These are phyloP conservation scores for Ceratonia siliqua DNA, from an alignment of 306 rosid genomes.

Conservation along the genomic window DNA sequence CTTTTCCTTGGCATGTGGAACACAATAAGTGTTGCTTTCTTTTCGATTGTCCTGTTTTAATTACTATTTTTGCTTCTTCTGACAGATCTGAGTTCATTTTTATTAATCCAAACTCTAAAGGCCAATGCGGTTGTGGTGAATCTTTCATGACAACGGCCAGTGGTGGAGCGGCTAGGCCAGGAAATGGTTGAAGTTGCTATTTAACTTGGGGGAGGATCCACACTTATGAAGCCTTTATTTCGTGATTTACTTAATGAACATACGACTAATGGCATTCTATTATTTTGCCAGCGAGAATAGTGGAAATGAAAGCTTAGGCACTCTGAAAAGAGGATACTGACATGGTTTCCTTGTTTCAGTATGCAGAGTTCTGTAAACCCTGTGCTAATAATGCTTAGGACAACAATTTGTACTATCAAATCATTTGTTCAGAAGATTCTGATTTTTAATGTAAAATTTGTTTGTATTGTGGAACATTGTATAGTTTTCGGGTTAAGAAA, in stretches of 20 bases:
- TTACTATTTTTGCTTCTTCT: background rate
- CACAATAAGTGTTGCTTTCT: background rate
- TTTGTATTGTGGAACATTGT: conserved; percentile 28
- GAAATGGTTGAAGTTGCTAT: conserved; percentile 35
- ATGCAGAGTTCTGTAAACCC: conserved; percentile 24
- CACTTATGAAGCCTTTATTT: conserved; percentile 22
- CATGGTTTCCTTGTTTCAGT: conserved; percentile 16
- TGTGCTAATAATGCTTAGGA: conserved; percentile 31
- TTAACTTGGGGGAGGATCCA: conserved; percentile 16
- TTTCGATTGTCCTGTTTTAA: background rate
- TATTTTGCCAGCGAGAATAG: conserved; percentile 16
- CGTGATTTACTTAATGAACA: conserved; percentile 6
- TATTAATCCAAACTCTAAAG: conserved; percentile 93
- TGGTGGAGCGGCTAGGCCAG: conserved; percentile 50
- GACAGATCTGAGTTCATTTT: conserved; percentile 89
- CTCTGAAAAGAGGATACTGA: conserved; percentile 8
- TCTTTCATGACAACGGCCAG: conserved; percentile 76
- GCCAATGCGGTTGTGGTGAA: conserved; percentile 97
- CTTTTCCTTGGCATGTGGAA: background rate
- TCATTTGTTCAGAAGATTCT: conserved; percentile 26
- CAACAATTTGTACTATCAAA: conserved; percentile 32
- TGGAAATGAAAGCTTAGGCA: conserved; percentile 23
- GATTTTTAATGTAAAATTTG: conserved; percentile 23
- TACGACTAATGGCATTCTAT: conserved; percentile 22
- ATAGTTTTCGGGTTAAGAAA: conserved; percentile 22